These are phyloP conservation scores for Tremella fuciformis DNA, from an alignment of 768 basidiomycete species.

Conservation along the genomic window DNA sequence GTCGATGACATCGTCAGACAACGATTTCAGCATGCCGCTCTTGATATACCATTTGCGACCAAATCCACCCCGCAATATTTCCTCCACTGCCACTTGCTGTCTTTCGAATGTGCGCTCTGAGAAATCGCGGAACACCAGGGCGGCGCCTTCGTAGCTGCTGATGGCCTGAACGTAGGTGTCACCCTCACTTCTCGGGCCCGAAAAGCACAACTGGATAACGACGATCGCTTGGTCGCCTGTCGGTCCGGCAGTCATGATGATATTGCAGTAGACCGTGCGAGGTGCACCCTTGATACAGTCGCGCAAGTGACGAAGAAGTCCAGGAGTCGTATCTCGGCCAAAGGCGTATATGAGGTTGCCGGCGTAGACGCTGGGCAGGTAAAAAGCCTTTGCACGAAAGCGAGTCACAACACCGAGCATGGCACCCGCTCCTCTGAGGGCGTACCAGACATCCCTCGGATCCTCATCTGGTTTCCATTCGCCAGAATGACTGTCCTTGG, in stretches of 20 bases:
- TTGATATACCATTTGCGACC: constrained; percentile 74
- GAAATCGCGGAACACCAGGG: constrained; percentile 82
- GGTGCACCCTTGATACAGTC: constrained; percentile 89
- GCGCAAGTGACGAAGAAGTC: constrained; percentile 83
- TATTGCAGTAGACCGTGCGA: constrained; percentile 81
- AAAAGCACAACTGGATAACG: constrained; percentile 86
- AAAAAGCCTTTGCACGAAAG: constrained; percentile 85
- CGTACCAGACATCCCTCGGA: constrained; percentile 48
- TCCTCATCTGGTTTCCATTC: constrained; percentile 43
- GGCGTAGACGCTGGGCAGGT: constrained; percentile 84
- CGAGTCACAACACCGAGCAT: constrained; percentile 79
- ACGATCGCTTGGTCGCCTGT: constrained; percentile 72
- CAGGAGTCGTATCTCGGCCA: constrained; percentile 78
- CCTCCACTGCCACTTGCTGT: constrained; percentile 88
- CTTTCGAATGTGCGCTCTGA: constrained; percentile 82
- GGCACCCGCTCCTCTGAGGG: constrained; percentile 61
- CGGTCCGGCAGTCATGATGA: constrained; percentile 85
- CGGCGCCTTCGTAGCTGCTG: constrained; percentile 82
- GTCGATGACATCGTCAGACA: constrained; percentile 82
- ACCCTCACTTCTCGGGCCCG: constrained; percentile 70
- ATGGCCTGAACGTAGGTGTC: constrained; percentile 76
- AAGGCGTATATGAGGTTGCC: constrained; percentile 91
- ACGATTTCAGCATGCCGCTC: constrained; percentile 72
- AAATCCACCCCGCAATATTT: constrained; percentile 68
- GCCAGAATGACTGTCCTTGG: constrained; percentile 67